Conservation (phyloP, 148 eudicot species). For the Rheum nobile region DNA sequence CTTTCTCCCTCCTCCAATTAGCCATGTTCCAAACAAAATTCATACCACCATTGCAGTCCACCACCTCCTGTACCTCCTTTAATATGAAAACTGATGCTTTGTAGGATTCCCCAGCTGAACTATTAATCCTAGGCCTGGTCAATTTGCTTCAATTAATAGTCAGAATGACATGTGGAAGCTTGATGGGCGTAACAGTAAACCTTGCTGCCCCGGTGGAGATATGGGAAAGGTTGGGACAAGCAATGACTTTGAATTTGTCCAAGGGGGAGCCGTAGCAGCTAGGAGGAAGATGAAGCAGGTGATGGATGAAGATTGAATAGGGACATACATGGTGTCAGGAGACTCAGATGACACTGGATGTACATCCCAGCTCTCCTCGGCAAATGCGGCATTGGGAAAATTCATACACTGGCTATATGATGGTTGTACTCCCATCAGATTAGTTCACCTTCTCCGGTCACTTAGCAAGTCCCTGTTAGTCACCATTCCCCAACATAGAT, state of each 20-base stretch:
- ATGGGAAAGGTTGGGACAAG: background rate
- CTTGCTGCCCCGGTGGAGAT: background rate
- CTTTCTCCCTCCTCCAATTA: background rate
- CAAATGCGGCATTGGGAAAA: background rate
- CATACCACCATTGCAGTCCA: background rate
- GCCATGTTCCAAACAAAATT: background rate
- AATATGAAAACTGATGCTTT: background rate
- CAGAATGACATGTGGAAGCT: background rate
- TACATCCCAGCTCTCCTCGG: background rate
- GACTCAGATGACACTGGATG: background rate
- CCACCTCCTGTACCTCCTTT: background rate
- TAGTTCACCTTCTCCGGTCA: background rate
- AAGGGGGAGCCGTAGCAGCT: background rate
- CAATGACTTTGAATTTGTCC: background rate
- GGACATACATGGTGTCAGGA: background rate
- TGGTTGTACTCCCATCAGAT: background rate
- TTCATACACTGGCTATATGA: background rate
- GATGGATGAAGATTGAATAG: background rate
- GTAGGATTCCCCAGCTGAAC: background rate
- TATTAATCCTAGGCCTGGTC: background rate
- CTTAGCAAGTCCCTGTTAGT: background rate
- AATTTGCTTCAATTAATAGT: background rate
- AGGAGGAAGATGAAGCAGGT: background rate
- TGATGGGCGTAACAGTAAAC: background rate
- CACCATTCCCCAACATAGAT: background rate